Evolutionary conservation across 1,284 basidiomycete species (phyloP).

Genomic region (Dichomitus squalens): DNA sequence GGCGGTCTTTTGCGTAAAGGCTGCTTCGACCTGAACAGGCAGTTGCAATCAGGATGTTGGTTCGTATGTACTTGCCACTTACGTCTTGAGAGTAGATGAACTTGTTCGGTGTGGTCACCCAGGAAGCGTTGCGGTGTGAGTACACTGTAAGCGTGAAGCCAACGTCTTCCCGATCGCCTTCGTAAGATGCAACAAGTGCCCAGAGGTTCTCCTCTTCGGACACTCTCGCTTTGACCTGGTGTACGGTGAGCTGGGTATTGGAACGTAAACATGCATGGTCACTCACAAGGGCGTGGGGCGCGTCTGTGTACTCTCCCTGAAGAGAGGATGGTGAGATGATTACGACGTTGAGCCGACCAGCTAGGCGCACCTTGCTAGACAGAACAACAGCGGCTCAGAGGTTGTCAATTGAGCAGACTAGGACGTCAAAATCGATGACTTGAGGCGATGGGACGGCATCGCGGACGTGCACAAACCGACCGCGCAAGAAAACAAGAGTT

Average conservation of each 20-base stretch:
- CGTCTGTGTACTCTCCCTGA: slow-evolving; percentile 80
- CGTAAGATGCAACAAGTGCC: slow-evolving; percentile 64
- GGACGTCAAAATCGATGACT: too few relatives aligned
- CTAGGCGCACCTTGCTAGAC: too few relatives aligned
- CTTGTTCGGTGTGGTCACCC: slow-evolving; percentile 46
- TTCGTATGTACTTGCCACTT: background rate
- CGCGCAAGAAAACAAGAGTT: too few relatives aligned
- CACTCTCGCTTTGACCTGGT: slow-evolving; percentile 39
- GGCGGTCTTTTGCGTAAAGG: slow-evolving; percentile 70
- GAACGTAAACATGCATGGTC: background rate
- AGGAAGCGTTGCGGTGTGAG: slow-evolving; percentile 46
- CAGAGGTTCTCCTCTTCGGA: slow-evolving; percentile 44
- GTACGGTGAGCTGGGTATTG: background rate
- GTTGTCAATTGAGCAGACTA: too few relatives aligned
- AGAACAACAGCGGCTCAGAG: too few relatives aligned
- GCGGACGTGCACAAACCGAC: too few relatives aligned
- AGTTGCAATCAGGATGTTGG: background rate
- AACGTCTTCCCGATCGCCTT: slow-evolving; percentile 58
- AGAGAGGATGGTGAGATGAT: too few relatives aligned
- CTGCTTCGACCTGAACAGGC: slow-evolving; percentile 54
- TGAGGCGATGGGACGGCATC: too few relatives aligned
- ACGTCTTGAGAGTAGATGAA: slow-evolving; percentile 52
- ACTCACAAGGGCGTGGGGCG: slow-evolving; percentile 72
- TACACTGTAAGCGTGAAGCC: slow-evolving; percentile 69
- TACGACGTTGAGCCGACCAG: too few relatives aligned